Evolutionary conservation across 2,329 filamentous ascomycete genomes (phyloP).

Genomic region (Periconia sp.): DNA sequence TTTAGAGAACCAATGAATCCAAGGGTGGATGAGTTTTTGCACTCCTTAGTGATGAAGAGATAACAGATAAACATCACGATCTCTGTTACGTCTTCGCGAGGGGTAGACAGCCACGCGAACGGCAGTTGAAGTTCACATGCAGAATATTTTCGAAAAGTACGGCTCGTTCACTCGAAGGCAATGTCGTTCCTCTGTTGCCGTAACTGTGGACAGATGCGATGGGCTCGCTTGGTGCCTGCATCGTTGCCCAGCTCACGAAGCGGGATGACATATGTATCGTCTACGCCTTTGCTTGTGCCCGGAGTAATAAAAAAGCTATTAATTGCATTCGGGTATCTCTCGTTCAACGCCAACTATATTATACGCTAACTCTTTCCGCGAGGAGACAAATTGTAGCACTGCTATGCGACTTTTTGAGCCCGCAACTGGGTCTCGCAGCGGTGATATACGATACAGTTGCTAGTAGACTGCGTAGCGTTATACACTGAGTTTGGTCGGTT

Average conservation of each 20-base stretch:
- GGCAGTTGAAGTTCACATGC: conserved; percentile 49
- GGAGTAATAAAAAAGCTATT: conserved; percentile 33
- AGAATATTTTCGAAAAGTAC: conserved; percentile 50
- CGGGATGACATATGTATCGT: conserved; percentile 41
- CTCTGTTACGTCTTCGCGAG: conserved; percentile 45
- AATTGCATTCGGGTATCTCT: conserved; percentile 42
- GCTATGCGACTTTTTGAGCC: conserved; percentile 44
- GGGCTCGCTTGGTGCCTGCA: conserved; percentile 64
- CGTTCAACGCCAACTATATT: conserved; percentile 38
- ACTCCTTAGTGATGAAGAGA: too few relatives aligned
- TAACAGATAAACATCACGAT: too few relatives aligned
- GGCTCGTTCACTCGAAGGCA: conserved; percentile 35
- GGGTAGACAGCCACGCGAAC: conserved; percentile 38
- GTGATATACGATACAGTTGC: conserved; percentile 16
- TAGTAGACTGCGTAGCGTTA: conserved; percentile 43
- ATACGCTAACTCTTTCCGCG: conserved; percentile 17
- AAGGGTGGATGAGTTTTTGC: too few relatives aligned
- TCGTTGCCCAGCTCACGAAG: conserved; percentile 46
- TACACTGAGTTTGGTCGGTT: conserved; percentile 59
- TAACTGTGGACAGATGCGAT: conserved; percentile 70
- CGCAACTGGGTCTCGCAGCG: conserved; percentile 44
- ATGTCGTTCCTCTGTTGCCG: not conserved
- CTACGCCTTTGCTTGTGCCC: conserved; percentile 57
- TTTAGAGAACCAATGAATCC: too few relatives aligned
- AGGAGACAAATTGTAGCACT: conserved; percentile 40